Evolutionary conservation across 2,329 filamentous ascomycete species (phyloP), one percentile per base, ranked within the genome.

Genomic region (Ophiosphaerella narmari): DNA sequence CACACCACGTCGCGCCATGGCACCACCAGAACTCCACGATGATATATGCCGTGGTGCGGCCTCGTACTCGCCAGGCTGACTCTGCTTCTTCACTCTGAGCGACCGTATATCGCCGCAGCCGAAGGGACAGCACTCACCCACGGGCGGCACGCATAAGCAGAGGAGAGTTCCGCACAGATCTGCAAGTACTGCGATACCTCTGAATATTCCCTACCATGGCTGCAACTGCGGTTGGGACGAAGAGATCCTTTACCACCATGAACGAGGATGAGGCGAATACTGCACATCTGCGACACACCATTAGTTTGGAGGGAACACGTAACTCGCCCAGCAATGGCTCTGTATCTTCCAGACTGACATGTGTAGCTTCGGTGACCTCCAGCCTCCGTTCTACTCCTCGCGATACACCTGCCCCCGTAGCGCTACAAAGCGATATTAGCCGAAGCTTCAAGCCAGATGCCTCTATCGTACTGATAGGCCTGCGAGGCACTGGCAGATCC

Each of bases 401-500:
- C 48, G 54, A 60, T n/a, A 70, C 65, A 13, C 59, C 62, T 13
- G 57, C 56, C 14, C 66, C 63, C 5, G 42, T 55, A 18, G 37
- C 51, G 16, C 41, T 54, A 18, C 46, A 54, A 13, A 48, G 39
- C 13, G 56, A 68, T 37, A 63, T 65, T 7, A 56, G 61, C 48
- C 75, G 63, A 38, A 63, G 65, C 14, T 89, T 88, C 63, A 74
- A 77, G 7, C 70, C 78, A 8, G 81, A 88, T 75, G 85, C 86
- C 2, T 90, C 89, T 1, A 84, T 92, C 47, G 82, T 91, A 6
- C 77, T 92, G 14, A 81, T 89, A 18, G 89, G 89, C 2, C 85
- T 90, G 48, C 84, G 87, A 12, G 89, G 88, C 9, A 84, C 86
- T 5, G 89, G 89, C 13, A 91, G 91, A 70, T 88, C 87, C 1